Base-by-base conservation (phyloP, 2,329 filamentous ascomycete genomes). In the Pestalotiopsis sp. region DNA sequence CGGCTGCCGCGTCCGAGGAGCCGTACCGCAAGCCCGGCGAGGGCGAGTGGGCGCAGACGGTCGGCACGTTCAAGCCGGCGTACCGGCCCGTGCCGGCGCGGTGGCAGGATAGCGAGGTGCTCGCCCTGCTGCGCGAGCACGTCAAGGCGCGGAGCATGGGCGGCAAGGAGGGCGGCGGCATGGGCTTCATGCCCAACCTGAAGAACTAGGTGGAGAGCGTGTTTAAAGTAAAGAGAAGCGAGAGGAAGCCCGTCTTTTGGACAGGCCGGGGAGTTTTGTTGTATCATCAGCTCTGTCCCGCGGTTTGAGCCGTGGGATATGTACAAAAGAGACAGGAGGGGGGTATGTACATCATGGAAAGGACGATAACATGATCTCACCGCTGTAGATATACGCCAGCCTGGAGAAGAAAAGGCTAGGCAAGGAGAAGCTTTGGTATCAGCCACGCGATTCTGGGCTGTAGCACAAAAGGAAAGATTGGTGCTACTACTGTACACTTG, bases 21-120 rank as follows among this genome's bases (percentile, higher is more conserved):
- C 68, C 73, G 56, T 75, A 70, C 61, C 67, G 66, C 64, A 72
- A 73, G 67, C 79, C 79, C 4, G 77, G 77, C 27, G 80, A 86
- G 79, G 94, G 95, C 71, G 96, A 99, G 84, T 99, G 96, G 96
- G 93, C 94, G 71, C 95, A 98, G 86, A 99, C 96, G 0, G 87
- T 98, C 4, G 96, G 96, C 40, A 95, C 93, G 25, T 98, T 97
- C 82, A 95, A 93, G 85, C 94, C 95, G 38, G 94, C 95, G 45
- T 98, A 98, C 82, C 86, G 95, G 67, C 95, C 95, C 52, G 95
- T 98, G 68, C 96, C 96, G 13, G 82, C 84, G 74, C 87, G 95
- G 71, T 99, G 96, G 96, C 89, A 87, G 81, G 90, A 91, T 71
- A 97, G 93, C 73, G 91, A 95, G 83, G 89, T 98, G 66, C 82